A percentile compares a stretch with the other conserved stretches of the same genome.
phyloP scores from a whole-genome alignment of 2,329 filamentous ascomycete species.

The Aspergillus intermedius region DNA sequence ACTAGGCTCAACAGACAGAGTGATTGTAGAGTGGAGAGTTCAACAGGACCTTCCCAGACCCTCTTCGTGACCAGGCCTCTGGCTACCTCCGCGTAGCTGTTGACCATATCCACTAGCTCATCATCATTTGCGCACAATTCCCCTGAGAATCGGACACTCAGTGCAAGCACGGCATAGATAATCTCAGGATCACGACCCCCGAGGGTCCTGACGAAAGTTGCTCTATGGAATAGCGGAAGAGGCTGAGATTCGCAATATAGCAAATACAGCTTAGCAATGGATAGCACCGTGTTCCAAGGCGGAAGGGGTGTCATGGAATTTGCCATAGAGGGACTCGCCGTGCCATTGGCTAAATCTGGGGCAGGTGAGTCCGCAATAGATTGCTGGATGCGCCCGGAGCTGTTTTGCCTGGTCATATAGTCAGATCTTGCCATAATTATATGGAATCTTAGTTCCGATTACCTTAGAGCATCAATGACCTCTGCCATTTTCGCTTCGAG shows the following conservation, averaged over 20 bases:
- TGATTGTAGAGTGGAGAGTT: constrained; percentile 39
- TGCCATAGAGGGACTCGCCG: constrained; percentile 6
- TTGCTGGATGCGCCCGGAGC: constrained; percentile 9
- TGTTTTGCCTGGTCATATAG: constrained; percentile 5
- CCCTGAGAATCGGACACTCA: constrained; percentile 39
- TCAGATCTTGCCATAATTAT: constrained; percentile 3
- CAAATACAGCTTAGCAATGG: constrained; percentile 40
- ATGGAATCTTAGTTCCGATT: constrained; percentile 6
- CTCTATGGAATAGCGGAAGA: constrained; percentile 41
- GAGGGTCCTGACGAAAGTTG: constrained; percentile 37
- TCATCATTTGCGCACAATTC: constrained; percentile 16
- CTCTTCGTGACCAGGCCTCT: constrained; percentile 34
- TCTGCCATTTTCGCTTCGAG: constrained; percentile 28
- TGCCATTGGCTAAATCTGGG: constrained; percentile 4
- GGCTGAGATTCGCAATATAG: constrained; percentile 47
- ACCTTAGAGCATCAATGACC: constrained; percentile 33
- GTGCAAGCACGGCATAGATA: constrained; percentile 33
- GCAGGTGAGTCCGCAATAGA: constrained; percentile 4
- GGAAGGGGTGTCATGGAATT: constrained; percentile 26
- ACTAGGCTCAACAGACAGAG: constrained; percentile 37
- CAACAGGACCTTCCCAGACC: constrained; percentile 33
- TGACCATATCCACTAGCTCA: constrained; percentile 21
- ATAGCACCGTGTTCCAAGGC: constrained; percentile 32
- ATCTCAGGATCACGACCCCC: constrained; percentile 32
- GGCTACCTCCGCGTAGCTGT: constrained; percentile 33